These are phyloP conservation scores for Starmerella stigmatis DNA, from an alignment of 805 yeast species.

Conservation along the genomic window DNA sequence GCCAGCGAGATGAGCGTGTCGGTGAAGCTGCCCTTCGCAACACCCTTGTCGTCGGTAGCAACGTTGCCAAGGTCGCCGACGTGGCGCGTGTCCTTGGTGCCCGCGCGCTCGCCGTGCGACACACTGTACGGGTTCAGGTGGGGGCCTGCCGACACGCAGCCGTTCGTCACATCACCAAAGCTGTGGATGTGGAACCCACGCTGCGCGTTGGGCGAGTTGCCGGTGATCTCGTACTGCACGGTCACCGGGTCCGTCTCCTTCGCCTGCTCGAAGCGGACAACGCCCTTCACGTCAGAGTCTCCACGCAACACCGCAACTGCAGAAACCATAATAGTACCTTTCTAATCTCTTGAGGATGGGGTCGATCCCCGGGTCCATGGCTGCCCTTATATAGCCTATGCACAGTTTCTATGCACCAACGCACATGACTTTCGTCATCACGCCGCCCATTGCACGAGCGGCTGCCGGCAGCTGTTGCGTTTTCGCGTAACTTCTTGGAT, in stretches of 20 bases:
- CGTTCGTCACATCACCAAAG: slow-evolving; percentile 98
- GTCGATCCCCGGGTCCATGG: no score
- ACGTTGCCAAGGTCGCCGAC: slow-evolving; percentile 97
- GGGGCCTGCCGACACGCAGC: slow-evolving; percentile 97
- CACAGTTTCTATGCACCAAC: not conserved
- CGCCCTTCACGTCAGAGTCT: slow-evolving; percentile 79
- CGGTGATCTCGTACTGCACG: slow-evolving; percentile 76
- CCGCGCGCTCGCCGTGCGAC: slow-evolving; percentile 66
- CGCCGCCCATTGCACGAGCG: not conserved
- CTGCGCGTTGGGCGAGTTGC: slow-evolving; percentile 73
- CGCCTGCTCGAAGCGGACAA: slow-evolving; percentile 76
- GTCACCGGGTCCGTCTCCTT: slow-evolving; percentile 74
- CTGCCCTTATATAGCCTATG: not conserved
- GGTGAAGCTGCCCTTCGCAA: slow-evolving; percentile 79
- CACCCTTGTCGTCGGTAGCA: slow-evolving; percentile 74
- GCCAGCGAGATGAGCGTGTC: slow-evolving; percentile 69
- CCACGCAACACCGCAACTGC: slow-evolving; percentile 94
- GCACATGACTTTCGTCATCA: slow-evolving; percentile 8
- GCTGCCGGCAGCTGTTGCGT: no score
- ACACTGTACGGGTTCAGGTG: slow-evolving; percentile 87
- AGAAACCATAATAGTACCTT: slow-evolving; percentile 23
- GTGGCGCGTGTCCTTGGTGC: slow-evolving; percentile 59
- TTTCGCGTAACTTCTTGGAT: no score
- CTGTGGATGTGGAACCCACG: slow-evolving; percentile 94
- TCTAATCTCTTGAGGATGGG: not conserved